Evolutionary conservation across 805 yeast genomes (phyloP).

Genomic region (Zygoascus biomembranicola): DNA sequence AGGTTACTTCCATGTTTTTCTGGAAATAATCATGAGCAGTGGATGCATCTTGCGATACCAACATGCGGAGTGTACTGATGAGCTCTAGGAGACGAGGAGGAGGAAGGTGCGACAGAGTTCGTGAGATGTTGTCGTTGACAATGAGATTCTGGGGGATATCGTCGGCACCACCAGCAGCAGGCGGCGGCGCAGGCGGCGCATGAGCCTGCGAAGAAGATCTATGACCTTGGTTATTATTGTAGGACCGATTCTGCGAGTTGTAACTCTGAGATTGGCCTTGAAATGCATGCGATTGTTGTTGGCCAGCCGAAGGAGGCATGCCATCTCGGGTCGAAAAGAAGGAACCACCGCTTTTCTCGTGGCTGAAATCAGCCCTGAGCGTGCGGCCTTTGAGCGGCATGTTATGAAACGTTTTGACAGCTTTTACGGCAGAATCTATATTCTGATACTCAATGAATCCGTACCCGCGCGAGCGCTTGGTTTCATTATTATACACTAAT

Average conservation of each 20-base stretch:
- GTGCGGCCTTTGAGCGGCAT: conserved; percentile 13
- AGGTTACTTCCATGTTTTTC: conserved; percentile 61
- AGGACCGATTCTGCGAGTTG: neutral
- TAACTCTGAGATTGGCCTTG: neutral
- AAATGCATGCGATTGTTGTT: conserved; percentile 3
- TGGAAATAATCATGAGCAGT: conserved; percentile 52
- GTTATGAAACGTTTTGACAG: conserved; percentile 15
- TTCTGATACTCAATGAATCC: conserved; percentile 19
- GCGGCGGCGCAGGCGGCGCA: conserved; percentile 1
- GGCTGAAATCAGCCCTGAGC: conserved; percentile 20
- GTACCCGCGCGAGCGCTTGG: conserved; percentile 18
- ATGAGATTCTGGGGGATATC: conserved; percentile 32
- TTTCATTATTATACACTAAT: conserved; percentile 18
- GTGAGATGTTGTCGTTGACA: conserved; percentile 37
- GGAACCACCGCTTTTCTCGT: conserved; percentile 3
- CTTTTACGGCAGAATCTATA: conserved; percentile 15
- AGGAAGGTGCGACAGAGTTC: conserved; percentile 43
- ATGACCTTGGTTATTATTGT: neutral
- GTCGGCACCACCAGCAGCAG: conserved; percentile 38
- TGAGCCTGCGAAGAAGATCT: neutral
- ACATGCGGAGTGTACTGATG: conserved; percentile 46
- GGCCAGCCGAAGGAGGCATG: neutral
- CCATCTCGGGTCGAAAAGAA: conserved; percentile 1
- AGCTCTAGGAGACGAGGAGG: conserved; percentile 41
- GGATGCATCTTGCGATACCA: conserved; percentile 50